Evolutionary conservation across 2,329 filamentous ascomycete genomes (phyloP).

Genomic region (Beauveria sp.): DNA sequence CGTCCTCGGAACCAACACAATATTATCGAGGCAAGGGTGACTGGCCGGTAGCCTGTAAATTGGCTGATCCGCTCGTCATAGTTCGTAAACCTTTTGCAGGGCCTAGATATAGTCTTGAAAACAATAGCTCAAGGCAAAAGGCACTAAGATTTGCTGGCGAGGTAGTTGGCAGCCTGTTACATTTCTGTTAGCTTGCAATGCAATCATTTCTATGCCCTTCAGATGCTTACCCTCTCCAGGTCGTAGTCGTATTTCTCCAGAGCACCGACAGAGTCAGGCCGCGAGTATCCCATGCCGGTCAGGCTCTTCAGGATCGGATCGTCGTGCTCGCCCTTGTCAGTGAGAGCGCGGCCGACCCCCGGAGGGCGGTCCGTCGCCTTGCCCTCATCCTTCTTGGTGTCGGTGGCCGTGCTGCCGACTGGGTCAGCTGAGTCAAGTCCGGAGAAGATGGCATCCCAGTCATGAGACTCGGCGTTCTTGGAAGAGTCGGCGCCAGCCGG

Average conservation of each 20-base stretch:
- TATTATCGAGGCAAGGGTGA: not conserved
- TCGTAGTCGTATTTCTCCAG: conserved; percentile 96
- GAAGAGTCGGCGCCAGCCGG: conserved; percentile 23
- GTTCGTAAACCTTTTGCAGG: not conserved
- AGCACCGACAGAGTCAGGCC: conserved; percentile 65
- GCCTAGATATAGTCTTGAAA: not conserved
- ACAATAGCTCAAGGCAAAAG: no score
- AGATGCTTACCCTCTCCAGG: conserved; percentile 66
- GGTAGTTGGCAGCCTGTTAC: conserved; percentile 43
- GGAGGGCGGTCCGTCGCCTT: conserved; percentile 19
- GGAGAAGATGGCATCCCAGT: conserved; percentile 94
- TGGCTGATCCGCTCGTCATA: not conserved
- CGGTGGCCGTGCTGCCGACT: conserved; percentile 22
- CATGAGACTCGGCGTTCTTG: conserved; percentile 50
- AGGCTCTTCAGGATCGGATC: conserved; percentile 86
- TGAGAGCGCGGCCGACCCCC: conserved; percentile 56
- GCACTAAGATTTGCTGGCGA: conserved; percentile 45
- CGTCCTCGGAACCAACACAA: not conserved
- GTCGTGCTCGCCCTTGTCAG: conserved; percentile 71
- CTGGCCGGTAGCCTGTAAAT: not conserved
- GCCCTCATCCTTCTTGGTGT: conserved; percentile 6
- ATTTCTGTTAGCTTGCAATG: not conserved
- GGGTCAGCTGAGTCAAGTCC: conserved; percentile 55
- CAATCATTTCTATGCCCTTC: conserved; percentile 18
- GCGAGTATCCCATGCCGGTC: conserved; percentile 80